phyloP scores from a whole-genome alignment of 805 yeast species.

The Candida khao-thaluensis region DNA sequence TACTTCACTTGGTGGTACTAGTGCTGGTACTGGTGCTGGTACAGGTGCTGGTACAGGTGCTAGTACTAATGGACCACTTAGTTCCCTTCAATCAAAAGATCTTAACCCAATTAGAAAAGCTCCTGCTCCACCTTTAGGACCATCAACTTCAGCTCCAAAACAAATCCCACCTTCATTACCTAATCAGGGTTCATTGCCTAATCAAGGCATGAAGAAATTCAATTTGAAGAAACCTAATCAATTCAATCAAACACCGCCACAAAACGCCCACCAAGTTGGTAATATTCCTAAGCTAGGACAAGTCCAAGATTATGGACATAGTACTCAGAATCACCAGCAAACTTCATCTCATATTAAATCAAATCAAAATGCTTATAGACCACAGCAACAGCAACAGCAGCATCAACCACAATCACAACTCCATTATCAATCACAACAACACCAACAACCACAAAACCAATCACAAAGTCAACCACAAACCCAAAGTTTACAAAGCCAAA shows the following conservation, averaged over 20 bases:
- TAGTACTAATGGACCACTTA: conserved; percentile 26
- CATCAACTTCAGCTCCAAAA: conserved; percentile 22
- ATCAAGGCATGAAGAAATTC: conserved; percentile 11
- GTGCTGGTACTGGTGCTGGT: conserved; percentile 1
- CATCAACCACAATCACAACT: conserved; percentile 14
- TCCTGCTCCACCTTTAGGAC: conserved; percentile 29
- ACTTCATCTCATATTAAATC: not conserved
- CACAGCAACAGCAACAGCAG: not conserved
- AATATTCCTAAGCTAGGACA: conserved; percentile 2
- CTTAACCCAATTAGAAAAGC: conserved; percentile 53
- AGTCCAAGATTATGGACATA: not conserved
- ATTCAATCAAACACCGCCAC: conserved; percentile 6
- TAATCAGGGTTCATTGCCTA: not conserved
- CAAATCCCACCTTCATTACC: conserved; percentile 34
- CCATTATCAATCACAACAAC: conserved; percentile 13
- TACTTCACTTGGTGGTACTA: not conserved
- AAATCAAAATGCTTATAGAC: not conserved
- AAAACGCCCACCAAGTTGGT: conserved; percentile 3
- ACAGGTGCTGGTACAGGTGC: not conserved
- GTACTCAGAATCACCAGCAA: conserved; percentile 15
- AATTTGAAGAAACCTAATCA: conserved; percentile 10
- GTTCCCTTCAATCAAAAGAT: conserved; percentile 25
- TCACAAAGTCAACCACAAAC: not conserved
- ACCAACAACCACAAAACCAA: conserved; percentile 1
- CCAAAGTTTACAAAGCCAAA: conserved; percentile 1